Evolutionary conservation across 148 eudicot genomes (phyloP), one percentile per base, ranked within the genome.

Genomic region (Fallopia convolvulus): DNA sequence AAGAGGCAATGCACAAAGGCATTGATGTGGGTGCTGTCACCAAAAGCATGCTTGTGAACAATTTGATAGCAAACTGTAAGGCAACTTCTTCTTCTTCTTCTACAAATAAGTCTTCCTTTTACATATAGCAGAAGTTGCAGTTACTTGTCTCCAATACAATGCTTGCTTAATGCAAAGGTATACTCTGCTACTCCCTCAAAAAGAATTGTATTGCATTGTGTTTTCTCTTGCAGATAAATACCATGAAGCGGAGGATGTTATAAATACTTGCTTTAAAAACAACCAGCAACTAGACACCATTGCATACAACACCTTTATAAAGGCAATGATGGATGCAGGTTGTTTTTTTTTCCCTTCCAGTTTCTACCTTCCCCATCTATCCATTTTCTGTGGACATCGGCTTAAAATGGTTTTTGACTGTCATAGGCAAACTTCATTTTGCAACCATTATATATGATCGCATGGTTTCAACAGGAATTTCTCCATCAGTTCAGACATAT

Each of bases 241-340:
- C 83, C 79, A 52, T 65, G 89, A 86, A 60, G 93, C 90, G 46
- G 93, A 90, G 85, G 82, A 88, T 77, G 89, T 89, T 23, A 86
- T 90, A 78, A 74, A 73, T 46, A 70, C 78, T 53, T 83, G 92
- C 83, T 87, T 92, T 44, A 71, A 46, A 65, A 80, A 72, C 66
- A 89, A 86, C 77, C 39, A 79, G 76, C 84, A 80, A 77, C 92
- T 93, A 79, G 98, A 93, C 81, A 93, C 98, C 66, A 84, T 91
- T 77, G 98, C 92, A 41, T 91, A 90, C 79, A 93, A 91, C 79
- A 86, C 97, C 76, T 94, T 82, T 75, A 89, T 94, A n/a, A 91
- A 94, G 79, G 97, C 94, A 48, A 89, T 89, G 97, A 79, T 91
- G 76, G 89, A 88, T 86, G 97, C 98, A 83, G 98, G 98, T 94